Percentiles rank a stretch among this genome's conserved stretches.
These are phyloP conservation scores for Coemansia sp. DNA, from an alignment of 192 early-diverging fungal genomes.

Conservation along the genomic window DNA sequence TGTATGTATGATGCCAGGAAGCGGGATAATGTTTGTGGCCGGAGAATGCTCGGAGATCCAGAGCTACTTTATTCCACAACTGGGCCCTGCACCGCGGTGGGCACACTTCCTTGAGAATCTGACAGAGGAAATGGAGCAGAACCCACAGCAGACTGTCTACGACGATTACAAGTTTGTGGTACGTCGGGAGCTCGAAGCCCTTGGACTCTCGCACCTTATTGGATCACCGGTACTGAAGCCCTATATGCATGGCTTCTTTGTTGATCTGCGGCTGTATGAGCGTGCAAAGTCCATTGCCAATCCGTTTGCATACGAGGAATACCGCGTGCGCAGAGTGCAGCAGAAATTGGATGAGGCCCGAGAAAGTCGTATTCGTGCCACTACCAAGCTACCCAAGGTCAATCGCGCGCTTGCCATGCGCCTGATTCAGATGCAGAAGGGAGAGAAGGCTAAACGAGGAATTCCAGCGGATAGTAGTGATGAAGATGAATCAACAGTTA, in stretches of 20 bases:
- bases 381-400: constrained; percentile 86
- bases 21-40: constrained; percentile 86
- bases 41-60: constrained; percentile 93
- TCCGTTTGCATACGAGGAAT: constrained; percentile 94
- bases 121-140: constrained; percentile 91
- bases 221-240: constrained; percentile 91
- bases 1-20: constrained; percentile 74
- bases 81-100: constrained; percentile 93
- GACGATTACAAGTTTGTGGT: constrained; percentile 99
- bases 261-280: constrained; percentile 93
- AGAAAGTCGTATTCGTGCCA: constrained; percentile 83
- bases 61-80: constrained; percentile 85
- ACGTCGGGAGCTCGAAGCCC: constrained; percentile 77
- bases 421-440: constrained; percentile 55
- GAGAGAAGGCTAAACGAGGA: constrained; percentile 31
- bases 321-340: constrained; percentile 72
- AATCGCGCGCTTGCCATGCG: constrained; percentile 84
- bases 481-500: constrained; percentile 35
- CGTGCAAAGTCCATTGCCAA: constrained; percentile 93
- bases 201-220: constrained; percentile 89
- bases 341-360: constrained; percentile 83
- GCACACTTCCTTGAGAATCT: constrained; percentile 94
- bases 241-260: constrained; percentile 99
- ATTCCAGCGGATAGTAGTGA: constrained; percentile 2
- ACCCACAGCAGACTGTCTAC: constrained; percentile 79